Evolutionary conservation across 176 grass and related monocot genomes (phyloP).

Genomic region (Oropetium thomaeum): DNA sequence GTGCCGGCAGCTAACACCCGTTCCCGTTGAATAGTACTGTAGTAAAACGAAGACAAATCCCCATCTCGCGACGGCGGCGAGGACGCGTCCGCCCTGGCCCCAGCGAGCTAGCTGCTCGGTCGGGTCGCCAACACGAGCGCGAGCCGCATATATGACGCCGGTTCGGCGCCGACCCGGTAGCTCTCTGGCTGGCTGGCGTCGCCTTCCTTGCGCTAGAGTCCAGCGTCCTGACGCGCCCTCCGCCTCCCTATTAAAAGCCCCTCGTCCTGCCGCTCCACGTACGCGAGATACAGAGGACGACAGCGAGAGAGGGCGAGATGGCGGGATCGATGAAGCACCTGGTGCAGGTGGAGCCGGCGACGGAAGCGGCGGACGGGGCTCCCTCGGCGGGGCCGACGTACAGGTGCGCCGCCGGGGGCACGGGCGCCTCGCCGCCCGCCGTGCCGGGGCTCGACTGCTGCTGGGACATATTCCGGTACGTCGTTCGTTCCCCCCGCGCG

Average conservation of each 20-base stretch:
- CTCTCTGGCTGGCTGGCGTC: too few relatives aligned
- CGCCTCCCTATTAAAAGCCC: background rate
- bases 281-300: background rate
- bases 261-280: background rate
- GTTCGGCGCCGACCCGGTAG: background rate
- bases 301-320: background rate
- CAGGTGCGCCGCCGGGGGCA: constrained; percentile 52
- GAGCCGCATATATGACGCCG: background rate
- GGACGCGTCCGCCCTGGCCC: too few relatives aligned
- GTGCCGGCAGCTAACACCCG: background rate
- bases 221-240: background rate
- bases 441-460: constrained; percentile 76
- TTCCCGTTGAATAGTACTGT: background rate
- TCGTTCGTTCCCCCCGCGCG: background rate
- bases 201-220: background rate
- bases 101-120: too few relatives aligned
- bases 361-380: constrained; percentile 41
- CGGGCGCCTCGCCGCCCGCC: constrained; percentile 51
- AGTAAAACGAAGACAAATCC: too few relatives aligned
- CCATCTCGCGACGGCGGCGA: too few relatives aligned
- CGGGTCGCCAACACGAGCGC: background rate
- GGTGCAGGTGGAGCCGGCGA: constrained; percentile 67
- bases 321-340: constrained; percentile 65
- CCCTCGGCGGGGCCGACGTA: constrained; percentile 79
- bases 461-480: constrained; percentile 96